These are phyloP conservation scores for Xylariaceae sp. DNA, from an alignment of 2,329 filamentous ascomycete genomes.

Conservation along the genomic window DNA sequence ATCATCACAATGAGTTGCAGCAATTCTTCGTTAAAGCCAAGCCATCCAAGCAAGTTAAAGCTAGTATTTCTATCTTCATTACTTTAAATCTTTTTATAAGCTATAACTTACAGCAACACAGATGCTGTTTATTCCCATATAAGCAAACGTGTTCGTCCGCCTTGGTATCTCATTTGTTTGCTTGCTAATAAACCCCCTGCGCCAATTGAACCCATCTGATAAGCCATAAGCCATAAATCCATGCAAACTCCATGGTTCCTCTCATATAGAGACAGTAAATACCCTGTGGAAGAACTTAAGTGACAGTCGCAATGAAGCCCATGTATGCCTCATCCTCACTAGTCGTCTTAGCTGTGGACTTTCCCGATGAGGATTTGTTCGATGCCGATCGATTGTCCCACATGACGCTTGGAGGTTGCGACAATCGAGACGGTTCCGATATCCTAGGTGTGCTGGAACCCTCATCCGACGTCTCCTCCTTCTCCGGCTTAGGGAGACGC, in stretches of 20 bases:
- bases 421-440: conserved; percentile 21
- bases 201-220: neutral
- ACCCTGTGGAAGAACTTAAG: conserved; percentile 22
- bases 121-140: neutral
- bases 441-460: conserved; percentile 26
- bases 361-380: conserved; percentile 14
- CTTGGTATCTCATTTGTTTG: neutral
- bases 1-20: no score
- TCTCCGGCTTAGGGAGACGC: conserved; percentile 50
- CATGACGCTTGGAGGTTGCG: conserved; percentile 29
- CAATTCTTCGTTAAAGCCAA: no score
- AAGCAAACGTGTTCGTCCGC: neutral
- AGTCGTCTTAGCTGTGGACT: conserved; percentile 28
- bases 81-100: no score
- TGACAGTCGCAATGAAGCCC: conserved; percentile 39
- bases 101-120: no score
- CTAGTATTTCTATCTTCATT: no score
- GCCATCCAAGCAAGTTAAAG: no score
- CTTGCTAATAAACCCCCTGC: neutral
- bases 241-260: neutral
- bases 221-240: no score
- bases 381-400: conserved; percentile 32
- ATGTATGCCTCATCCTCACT: conserved; percentile 44
- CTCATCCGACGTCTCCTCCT: conserved; percentile 32
- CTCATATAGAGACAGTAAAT: neutral